These are phyloP conservation scores for Cylindrodendrum hubeiense DNA, from an alignment of 2,329 filamentous ascomycete species.

Conservation along the genomic window DNA sequence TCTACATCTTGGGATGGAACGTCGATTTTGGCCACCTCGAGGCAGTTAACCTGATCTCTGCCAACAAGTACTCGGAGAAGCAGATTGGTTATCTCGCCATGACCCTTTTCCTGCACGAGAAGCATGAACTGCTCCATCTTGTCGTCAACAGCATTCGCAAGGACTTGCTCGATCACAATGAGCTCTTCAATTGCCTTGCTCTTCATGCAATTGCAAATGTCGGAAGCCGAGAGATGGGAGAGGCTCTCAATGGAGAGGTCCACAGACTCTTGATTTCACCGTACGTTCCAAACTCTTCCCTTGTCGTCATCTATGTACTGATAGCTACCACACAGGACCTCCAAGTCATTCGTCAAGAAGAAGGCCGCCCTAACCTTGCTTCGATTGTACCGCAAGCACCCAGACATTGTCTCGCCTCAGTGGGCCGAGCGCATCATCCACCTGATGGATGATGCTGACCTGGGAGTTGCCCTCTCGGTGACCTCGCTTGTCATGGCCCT, in stretches of 20 bases:
- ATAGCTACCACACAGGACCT: constrained; percentile 57
- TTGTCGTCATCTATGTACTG: constrained; percentile 12
- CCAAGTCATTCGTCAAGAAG: constrained; percentile 99
- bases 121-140: constrained; percentile 94
- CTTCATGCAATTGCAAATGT: constrained; percentile 98
- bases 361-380: constrained; percentile 96
- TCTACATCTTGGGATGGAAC: constrained; percentile 99
- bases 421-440: constrained; percentile 99
- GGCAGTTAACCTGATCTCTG: constrained; percentile 96
- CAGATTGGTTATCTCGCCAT: constrained; percentile 99
- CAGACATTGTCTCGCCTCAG: constrained; percentile 92
- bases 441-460: constrained; percentile 96
- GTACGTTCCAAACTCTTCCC: constrained; percentile 63
- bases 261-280: constrained; percentile 95
- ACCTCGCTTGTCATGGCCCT: constrained; percentile 96
- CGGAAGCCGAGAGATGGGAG: constrained; percentile 95
- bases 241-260: constrained; percentile 91
- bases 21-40: constrained; percentile 99
- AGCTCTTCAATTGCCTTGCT: constrained; percentile 96
- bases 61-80: constrained; percentile 98
- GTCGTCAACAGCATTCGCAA: constrained; percentile 99
- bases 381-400: constrained; percentile 93
- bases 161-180: constrained; percentile 93
- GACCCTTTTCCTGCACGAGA: constrained; percentile 95
- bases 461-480: constrained; percentile 94